Percentiles rank a stretch among this genome's conserved stretches.
Conservation (phyloP, 805 yeast species). For the Debaryomyces maramus region DNA sequence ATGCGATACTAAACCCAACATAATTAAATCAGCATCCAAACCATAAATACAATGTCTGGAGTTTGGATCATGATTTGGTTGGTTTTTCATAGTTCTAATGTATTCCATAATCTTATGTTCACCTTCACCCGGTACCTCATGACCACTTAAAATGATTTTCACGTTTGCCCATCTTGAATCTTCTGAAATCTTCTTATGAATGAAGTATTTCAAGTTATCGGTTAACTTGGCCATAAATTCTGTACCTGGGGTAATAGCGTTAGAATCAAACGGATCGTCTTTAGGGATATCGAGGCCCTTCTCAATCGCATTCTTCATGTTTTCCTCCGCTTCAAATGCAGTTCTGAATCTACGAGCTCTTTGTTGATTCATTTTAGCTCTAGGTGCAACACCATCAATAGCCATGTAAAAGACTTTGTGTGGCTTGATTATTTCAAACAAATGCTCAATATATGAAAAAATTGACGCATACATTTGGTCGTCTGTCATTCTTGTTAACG, state of each 20-base stretch:
- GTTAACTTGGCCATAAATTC: slow-evolving; percentile 93
- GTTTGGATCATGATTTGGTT: slow-evolving; percentile 70
- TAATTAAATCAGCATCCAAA: slow-evolving; percentile 92
- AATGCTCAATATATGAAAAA: slow-evolving; percentile 90
- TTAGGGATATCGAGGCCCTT: slow-evolving; percentile 76
- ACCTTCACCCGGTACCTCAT: slow-evolving; percentile 98
- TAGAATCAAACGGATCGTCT: slow-evolving; percentile 86
- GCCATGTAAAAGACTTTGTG: slow-evolving; percentile 90
- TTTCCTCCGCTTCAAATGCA: slow-evolving; percentile 88
- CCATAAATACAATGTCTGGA: slow-evolving; percentile 94
- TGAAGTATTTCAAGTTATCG: slow-evolving; percentile 76
- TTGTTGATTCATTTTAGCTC: slow-evolving; percentile 98
- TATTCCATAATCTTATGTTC: slow-evolving; percentile 96
- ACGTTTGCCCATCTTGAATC: slow-evolving; percentile 85
- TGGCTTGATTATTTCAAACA: slow-evolving; percentile 86
- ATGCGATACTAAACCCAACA: slow-evolving; percentile 87
- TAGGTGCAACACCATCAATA: slow-evolving; percentile 97
- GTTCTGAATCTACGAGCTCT: slow-evolving; percentile 93
- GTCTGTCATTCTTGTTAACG: slow-evolving; percentile 69
- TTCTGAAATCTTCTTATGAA: slow-evolving; percentile 81
- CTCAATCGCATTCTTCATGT: slow-evolving; percentile 67
- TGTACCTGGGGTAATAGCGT: slow-evolving; percentile 95
- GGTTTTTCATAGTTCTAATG: slow-evolving; percentile 77
- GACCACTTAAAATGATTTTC: slow-evolving; percentile 81
- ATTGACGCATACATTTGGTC: slow-evolving; percentile 92